Conservation (phyloP, 768 basidiomycete genomes). For the Rhodotorula diobovata region DNA sequence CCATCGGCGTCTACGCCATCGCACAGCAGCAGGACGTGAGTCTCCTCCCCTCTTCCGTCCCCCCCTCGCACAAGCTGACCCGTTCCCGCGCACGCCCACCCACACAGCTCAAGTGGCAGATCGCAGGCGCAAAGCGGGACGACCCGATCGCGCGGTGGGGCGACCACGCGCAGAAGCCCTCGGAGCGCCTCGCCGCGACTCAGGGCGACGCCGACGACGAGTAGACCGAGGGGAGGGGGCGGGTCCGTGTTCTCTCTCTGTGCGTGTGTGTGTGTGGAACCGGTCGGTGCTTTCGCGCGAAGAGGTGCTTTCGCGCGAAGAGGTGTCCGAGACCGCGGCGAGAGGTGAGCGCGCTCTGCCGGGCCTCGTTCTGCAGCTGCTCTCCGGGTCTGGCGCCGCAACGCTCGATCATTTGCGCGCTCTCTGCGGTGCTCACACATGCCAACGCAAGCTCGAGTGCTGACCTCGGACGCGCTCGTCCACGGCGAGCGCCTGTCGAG, state of each 20-base stretch:
- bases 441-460: too few relatives aligned
- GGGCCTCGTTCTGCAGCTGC: too few relatives aligned
- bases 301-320: too few relatives aligned
- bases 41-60: not conserved
- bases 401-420: too few relatives aligned
- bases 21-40: constrained; percentile 34
- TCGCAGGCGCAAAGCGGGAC: constrained; percentile 22
- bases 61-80: not conserved
- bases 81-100: not conserved
- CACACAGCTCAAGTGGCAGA: constrained; percentile 39
- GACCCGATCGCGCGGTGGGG: constrained; percentile 36
- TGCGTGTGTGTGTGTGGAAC: not conserved
- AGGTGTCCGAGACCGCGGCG: too few relatives aligned
- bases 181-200: constrained; percentile 12
- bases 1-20: constrained; percentile 42
- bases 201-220: constrained; percentile 15
- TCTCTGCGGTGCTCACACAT: too few relatives aligned
- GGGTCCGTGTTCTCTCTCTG: too few relatives aligned
- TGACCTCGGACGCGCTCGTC: too few relatives aligned
- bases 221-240: constrained; percentile 1
- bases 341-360: too few relatives aligned
- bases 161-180: constrained; percentile 5
- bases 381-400: too few relatives aligned
- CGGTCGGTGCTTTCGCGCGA: not conserved
- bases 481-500: too few relatives aligned